A percentile compares a stretch with the other conserved stretches of the same genome.
These are phyloP conservation scores for Myxozyma lipomycoides DNA, from an alignment of 805 yeast genomes.

Conservation along the genomic window DNA sequence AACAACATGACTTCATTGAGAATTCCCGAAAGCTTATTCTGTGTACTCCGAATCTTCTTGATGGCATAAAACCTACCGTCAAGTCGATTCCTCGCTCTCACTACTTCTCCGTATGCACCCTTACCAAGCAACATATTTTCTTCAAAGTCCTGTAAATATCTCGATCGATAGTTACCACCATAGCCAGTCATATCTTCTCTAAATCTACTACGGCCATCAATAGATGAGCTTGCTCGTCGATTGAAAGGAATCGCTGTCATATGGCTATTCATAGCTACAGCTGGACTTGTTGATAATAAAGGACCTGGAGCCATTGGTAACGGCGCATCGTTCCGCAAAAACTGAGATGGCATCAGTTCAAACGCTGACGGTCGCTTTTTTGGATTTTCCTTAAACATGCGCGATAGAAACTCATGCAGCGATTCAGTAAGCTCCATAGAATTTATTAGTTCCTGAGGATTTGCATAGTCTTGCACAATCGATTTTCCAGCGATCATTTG, in stretches of 20 bases:
- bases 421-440: constrained; percentile 49
- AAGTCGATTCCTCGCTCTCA: constrained; percentile 87
- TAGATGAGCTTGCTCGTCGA: constrained; percentile 10
- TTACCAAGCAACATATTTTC: constrained; percentile 86
- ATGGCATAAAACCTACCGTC: constrained; percentile 96
- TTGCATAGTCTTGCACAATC: constrained; percentile 49
- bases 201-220: constrained; percentile 20
- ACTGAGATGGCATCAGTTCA: constrained; percentile 78
- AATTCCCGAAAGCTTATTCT: constrained; percentile 72
- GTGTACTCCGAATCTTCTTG: constrained; percentile 81
- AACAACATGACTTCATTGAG: constrained; percentile 87
- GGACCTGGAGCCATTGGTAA: constrained; percentile 1
- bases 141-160: constrained; percentile 91
- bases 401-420: constrained; percentile 60
- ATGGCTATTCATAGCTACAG: constrained; percentile 4
- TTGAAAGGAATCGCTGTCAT: constrained; percentile 1
- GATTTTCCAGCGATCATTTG: constrained; percentile 62
- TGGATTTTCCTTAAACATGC: constrained; percentile 60
- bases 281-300: background rate
- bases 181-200: constrained; percentile 3
- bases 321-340: constrained; percentile 54
- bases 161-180: constrained; percentile 41
- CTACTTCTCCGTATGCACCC: constrained; percentile 98
- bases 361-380: constrained; percentile 76
- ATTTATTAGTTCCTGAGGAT: constrained; percentile 61